These are phyloP conservation scores for Albophoma yamanashiensis DNA, from an alignment of 2,329 filamentous ascomycete species.

Conservation along the genomic window DNA sequence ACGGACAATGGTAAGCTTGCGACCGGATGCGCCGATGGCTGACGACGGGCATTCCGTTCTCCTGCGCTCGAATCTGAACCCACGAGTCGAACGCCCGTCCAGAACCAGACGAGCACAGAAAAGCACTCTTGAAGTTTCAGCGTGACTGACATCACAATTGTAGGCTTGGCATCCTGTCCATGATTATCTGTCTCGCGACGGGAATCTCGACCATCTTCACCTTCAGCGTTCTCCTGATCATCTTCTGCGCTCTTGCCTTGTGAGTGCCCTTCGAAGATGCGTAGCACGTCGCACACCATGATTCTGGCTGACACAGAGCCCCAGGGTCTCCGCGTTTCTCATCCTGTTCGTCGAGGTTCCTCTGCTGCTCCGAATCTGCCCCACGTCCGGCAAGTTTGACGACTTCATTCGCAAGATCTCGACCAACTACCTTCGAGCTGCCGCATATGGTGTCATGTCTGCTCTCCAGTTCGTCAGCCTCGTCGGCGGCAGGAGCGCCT, in stretches of 20 bases:
- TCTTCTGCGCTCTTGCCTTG: conserved; percentile 43
- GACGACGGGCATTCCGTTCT: neutral
- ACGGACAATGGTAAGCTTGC: conserved; percentile 59
- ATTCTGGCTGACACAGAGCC: neutral
- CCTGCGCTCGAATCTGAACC: neutral
- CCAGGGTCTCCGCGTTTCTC: conserved; percentile 57
- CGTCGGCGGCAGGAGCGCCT: conserved; percentile 49
- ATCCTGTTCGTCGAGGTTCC: conserved; percentile 86
- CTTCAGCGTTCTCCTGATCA: conserved; percentile 34
- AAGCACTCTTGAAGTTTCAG: neutral
- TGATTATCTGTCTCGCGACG: conserved; percentile 60
- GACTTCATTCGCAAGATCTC: conserved; percentile 81
- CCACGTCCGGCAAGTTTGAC: conserved; percentile 85
- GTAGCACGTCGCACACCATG: neutral
- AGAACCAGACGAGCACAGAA: neutral
- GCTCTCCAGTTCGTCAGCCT: conserved; percentile 77
- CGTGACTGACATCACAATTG: neutral
- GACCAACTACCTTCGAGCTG: conserved; percentile 94
- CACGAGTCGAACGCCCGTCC: neutral
- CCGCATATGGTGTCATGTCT: conserved; percentile 73
- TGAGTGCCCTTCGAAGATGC: conserved; percentile 24
- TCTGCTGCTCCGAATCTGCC: conserved; percentile 92
- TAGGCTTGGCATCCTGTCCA: conserved; percentile 60
- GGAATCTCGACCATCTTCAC: conserved; percentile 60
- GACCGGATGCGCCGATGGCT: neutral